These are phyloP conservation scores for Populus nigra DNA, from an alignment of 345 rosid genomes.

Conservation along the genomic window DNA sequence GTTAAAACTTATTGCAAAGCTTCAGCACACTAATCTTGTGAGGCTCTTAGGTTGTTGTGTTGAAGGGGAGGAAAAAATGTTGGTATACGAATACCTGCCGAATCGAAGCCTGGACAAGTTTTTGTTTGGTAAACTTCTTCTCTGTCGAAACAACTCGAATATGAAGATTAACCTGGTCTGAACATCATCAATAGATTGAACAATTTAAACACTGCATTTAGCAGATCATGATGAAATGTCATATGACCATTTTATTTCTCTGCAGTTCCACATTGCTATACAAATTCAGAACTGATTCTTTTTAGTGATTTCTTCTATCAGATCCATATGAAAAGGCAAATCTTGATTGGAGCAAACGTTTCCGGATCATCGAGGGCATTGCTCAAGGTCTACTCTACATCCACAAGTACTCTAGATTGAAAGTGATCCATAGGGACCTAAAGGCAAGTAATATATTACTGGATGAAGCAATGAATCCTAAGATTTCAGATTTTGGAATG, in stretches of 20 bases:
- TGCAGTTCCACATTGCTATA: not conserved
- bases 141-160: not conserved
- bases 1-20: conserved; percentile 17
- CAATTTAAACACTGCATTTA: not conserved
- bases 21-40: conserved; percentile 27
- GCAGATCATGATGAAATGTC: not conserved
- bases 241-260: not conserved
- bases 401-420: no score
- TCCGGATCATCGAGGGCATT: no score
- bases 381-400: no score
- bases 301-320: not conserved
- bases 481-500: no score
- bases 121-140: conserved; percentile 14
- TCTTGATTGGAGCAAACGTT: no score
- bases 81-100: conserved; percentile 23
- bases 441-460: no score
- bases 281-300: not conserved
- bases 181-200: no score
- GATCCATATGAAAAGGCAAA: no score
- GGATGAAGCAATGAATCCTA: no score
- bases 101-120: conserved; percentile 26
- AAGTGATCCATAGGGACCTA: no score
- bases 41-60: conserved; percentile 21
- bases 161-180: not conserved
- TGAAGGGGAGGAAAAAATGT: conserved; percentile 15